Evolutionary conservation across 1,139 yeast genomes (phyloP).

Genomic region (Dujonia santamariae): DNA sequence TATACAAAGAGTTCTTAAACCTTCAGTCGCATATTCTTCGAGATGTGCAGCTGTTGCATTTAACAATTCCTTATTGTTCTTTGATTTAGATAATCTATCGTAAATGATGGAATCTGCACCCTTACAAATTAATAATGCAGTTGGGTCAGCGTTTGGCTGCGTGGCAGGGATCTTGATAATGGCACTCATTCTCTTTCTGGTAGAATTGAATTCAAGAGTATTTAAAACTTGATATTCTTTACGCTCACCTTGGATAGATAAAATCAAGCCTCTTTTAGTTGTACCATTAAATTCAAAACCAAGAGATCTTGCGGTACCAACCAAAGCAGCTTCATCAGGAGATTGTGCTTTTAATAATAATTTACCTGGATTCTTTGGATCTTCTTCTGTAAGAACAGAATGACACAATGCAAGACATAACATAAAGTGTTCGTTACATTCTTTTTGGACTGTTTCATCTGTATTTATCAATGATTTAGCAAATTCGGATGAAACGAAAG

Average conservation of each 20-base stretch:
- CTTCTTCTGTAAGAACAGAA: conserved; percentile 53
- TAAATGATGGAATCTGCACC: conserved; percentile 51
- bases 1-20: conserved; percentile 46
- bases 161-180: conserved; percentile 60
- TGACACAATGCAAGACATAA: conserved; percentile 55
- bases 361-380: conserved; percentile 34
- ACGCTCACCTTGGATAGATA: conserved; percentile 42
- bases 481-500: conserved; percentile 48
- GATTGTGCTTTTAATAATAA: conserved; percentile 54
- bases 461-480: conserved; percentile 35
- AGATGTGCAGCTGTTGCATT: conserved; percentile 38
- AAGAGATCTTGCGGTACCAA: conserved; percentile 55
- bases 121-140: conserved; percentile 43
- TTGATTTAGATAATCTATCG: conserved; percentile 32
- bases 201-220: conserved; percentile 52
- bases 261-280: conserved; percentile 43
- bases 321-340: conserved; percentile 65
- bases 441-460: conserved; percentile 28
- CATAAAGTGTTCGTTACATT: conserved; percentile 50
- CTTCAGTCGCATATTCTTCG: conserved; percentile 47
- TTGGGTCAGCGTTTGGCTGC: conserved; percentile 29
- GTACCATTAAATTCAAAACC: conserved; percentile 50
- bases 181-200: conserved; percentile 81
- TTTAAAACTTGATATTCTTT: conserved; percentile 48
- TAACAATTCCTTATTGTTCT: conserved; percentile 29